These are phyloP conservation scores for Populus hybrid DNA, from an alignment of 441 rosid genomes.

Conservation along the genomic window DNA sequence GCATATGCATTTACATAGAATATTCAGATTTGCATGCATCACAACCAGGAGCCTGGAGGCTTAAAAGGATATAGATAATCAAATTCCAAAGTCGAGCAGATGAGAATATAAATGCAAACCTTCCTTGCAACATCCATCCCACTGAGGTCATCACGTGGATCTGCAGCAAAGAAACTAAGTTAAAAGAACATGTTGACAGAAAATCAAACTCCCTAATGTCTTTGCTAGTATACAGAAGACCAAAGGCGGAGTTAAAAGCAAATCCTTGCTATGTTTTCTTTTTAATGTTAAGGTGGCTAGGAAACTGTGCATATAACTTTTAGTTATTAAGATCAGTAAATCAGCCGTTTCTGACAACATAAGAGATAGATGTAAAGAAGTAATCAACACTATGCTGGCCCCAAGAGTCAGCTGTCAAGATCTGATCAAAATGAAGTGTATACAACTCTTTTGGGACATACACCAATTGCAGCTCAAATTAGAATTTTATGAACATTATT, in stretches of 20 bases:
- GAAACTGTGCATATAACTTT: neutral
- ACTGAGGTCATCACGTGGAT: conserved; percentile 96
- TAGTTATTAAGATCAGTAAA: neutral
- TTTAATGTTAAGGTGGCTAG: neutral
- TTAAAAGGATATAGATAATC: neutral
- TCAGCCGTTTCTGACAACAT: neutral
- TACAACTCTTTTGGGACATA: neutral
- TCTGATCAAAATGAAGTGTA: neutral
- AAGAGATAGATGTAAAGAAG: neutral
- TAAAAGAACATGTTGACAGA: conserved; percentile 7
- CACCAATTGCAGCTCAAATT: neutral
- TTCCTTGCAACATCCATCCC: conserved; percentile 98
- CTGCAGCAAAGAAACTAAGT: conserved; percentile 42
- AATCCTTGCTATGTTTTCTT: neutral
- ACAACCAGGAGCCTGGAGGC: conserved; percentile 4
- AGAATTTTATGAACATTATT: neutral
- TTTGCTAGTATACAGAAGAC: conserved; percentile 9
- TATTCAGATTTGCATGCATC: conserved; percentile 2
- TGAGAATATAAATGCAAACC: conserved; percentile 41
- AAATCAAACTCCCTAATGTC: conserved; percentile 7
- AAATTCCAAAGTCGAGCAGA: neutral
- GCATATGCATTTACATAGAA: no score
- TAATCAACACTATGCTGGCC: neutral
- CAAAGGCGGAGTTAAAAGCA: neutral
- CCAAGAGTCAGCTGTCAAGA: neutral